These are phyloP conservation scores for Coniophora puteana DNA, from an alignment of 1,284 basidiomycete species.

Conservation along the genomic window DNA sequence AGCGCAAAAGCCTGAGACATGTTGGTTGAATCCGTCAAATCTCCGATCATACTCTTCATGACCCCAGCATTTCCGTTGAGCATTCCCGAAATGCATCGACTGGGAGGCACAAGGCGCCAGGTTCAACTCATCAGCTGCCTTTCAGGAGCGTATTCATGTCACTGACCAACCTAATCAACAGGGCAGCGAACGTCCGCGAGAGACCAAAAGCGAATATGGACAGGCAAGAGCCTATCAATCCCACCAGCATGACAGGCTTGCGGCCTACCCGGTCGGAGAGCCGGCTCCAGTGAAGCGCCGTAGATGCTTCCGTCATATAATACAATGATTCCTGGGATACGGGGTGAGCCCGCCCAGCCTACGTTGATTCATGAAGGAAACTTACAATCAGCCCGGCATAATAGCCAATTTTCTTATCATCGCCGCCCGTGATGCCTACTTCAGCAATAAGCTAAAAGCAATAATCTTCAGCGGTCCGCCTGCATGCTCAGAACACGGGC, in stretches of 20 bases:
- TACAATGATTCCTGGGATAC: slow-evolving; percentile 42
- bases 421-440: slow-evolving; percentile 45
- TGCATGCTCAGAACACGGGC: neutral
- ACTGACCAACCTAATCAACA: slow-evolving; percentile 28
- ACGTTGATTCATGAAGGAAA: slow-evolving; percentile 1
- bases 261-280: slow-evolving; percentile 47
- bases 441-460: slow-evolving; percentile 36
- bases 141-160: too few species aligned
- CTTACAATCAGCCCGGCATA: slow-evolving; percentile 55
- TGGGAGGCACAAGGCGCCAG: too few species aligned
- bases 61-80: slow-evolving; percentile 50
- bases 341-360: slow-evolving; percentile 2
- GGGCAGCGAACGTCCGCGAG: slow-evolving; percentile 37
- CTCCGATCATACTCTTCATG: slow-evolving; percentile 39
- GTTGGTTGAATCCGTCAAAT: slow-evolving; percentile 47
- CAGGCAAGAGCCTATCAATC: slow-evolving; percentile 38
- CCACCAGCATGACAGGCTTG: slow-evolving; percentile 42
- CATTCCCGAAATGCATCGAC: slow-evolving; percentile 38
- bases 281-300: slow-evolving; percentile 50
- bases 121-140: too few species aligned
- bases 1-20: slow-evolving; percentile 44
- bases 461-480: neutral
- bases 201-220: slow-evolving; percentile 46
- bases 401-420: slow-evolving; percentile 48
- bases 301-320: slow-evolving; percentile 45